phyloP scores from a whole-genome alignment of 306 rosid species.

The Prosopis cineraria region DNA sequence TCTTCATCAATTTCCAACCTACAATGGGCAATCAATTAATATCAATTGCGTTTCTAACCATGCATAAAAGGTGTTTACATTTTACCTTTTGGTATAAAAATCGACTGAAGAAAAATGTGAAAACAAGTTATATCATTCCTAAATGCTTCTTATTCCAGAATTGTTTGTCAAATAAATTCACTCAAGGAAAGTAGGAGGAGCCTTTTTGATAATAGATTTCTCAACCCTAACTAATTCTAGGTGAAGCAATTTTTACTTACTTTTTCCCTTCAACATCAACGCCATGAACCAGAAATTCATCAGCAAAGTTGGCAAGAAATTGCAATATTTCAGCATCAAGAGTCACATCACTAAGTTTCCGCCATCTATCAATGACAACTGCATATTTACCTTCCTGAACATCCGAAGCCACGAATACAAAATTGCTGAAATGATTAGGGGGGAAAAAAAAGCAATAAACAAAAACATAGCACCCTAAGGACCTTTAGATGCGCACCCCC shows the following conservation, averaged over 20 bases:
- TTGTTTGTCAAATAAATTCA: slow-evolving; percentile 1
- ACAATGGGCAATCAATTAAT: too few species aligned
- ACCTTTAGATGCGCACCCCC: neutral
- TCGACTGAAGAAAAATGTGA: neutral
- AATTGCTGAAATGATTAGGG: neutral
- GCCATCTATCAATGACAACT: slow-evolving; percentile 96
- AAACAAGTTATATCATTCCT: neutral
- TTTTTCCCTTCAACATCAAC: slow-evolving; percentile 98
- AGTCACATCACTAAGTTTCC: slow-evolving; percentile 83
- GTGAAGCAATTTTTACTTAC: slow-evolving; percentile 38
- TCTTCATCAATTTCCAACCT: too few species aligned
- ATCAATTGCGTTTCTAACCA: too few species aligned
- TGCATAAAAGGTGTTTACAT: slow-evolving; percentile 15
- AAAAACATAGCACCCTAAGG: slow-evolving; percentile 10
- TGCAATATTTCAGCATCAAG: slow-evolving; percentile 61
- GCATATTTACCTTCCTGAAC: slow-evolving; percentile 82
- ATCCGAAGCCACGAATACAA: slow-evolving; percentile 34
- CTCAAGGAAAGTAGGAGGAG: slow-evolving; percentile 12
- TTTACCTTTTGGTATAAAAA: neutral
- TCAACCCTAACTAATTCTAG: slow-evolving; percentile 8
- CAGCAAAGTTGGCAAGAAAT: slow-evolving; percentile 84
- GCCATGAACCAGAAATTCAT: slow-evolving; percentile 94
- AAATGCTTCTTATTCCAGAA: slow-evolving; percentile 1
- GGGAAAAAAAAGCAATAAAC: slow-evolving; percentile 2
- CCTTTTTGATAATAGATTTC: neutral